Evolutionary conservation across 495 filamentous ascomycete genomes (phyloP), one percentile per base, ranked within the genome.

Genomic region (Penicillium samsonianum): DNA sequence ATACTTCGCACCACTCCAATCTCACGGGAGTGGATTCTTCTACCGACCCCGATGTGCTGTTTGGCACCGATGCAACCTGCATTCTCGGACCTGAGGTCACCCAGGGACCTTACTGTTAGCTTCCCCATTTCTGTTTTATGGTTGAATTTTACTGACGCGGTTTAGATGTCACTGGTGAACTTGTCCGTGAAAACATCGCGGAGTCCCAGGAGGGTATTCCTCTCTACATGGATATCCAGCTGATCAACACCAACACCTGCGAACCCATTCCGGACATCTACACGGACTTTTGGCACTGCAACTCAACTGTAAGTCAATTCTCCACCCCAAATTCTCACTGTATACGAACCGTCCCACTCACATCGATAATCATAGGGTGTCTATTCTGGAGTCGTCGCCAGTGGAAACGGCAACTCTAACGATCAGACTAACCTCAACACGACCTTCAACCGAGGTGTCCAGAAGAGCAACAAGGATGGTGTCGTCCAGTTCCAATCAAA

Each of bases 201-300:
- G 84, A 87, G 50, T 68, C 64, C 25, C 74, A 87, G 62, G 53
- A 61, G 11, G 86, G 86, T 56, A 76, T 88, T 17, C 65, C 76
- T 11, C 71, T 86, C 17, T 77, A 78, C 50, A 71, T 87, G 41
- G 86, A 88, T 57, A 73, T 87, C 61, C 82, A 86, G 59, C 64
- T 88, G 30, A 73, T 87, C 55, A 81, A 87, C 70, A 74, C 79
- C 55, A 78, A 78, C 45, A 84, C 78, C 52, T 88, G 82, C 67
- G 67, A 81, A 23, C 76, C 82, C 0, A 67, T 86, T 35, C 75
- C 78, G 0, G 66, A 78, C 49, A 68, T 81, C 30, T 88, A 81
- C 59, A 68, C 86, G 38, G 87, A 89, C 62, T 68, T 85, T 44
- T 87, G 85, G 83, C 80, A 81, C 64, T 78, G 72, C 67, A 82